Base-by-base conservation (phyloP, 2,329 filamentous ascomycete genomes). In the Stagonosporopsis cucurbitacearum region DNA sequence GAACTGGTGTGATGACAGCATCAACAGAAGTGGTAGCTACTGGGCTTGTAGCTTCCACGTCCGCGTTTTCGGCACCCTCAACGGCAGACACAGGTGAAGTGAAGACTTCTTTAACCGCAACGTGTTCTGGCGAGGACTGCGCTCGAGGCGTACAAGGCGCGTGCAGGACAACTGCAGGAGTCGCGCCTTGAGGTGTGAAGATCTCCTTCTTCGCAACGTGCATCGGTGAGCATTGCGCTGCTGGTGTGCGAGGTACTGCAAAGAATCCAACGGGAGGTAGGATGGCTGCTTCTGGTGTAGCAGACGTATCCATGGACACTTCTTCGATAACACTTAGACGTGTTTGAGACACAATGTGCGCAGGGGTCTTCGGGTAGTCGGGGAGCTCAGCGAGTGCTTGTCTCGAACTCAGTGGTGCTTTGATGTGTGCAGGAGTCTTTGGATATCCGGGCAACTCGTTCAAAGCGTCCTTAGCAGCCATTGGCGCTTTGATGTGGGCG, bases 321-420 rank as follows among this genome's bases (percentile, higher is more conserved):
- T 57, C 54, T 19, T 48, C 49, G 8, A 57, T 49, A 12, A 56
- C 17, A 23, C 54, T 52, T 25, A 57, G 13, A 13, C 44, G 49
- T 8, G 49, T 36, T 28, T 52, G 43, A 19, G 46, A 17, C 8
- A 44, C 20, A 28, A 58, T 51, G 19, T 58, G 59, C 17, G 52
- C 53, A 6, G 59, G 56, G 15, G 56, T 57, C 33, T 56, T 56
- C n/a, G 55, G 58, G 13, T 55, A 56, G 13, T 55, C 50, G 3
- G 67, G 64, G 3, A 69, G 51, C 39, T 69, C 65, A 51, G 57
- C 60, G n/a, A 69, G 53, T 47, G 64, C 65, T 19, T 63, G 57
- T 19, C 48, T 57, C 19, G 62, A 62, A 42, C 54, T 62, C 28
- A 68, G 50, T 1, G 65, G 62, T 20, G 64, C 64, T 20, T 37